Conservation (phyloP, 495 filamentous ascomycete genomes). For the Amniculicola lignicola region DNA sequence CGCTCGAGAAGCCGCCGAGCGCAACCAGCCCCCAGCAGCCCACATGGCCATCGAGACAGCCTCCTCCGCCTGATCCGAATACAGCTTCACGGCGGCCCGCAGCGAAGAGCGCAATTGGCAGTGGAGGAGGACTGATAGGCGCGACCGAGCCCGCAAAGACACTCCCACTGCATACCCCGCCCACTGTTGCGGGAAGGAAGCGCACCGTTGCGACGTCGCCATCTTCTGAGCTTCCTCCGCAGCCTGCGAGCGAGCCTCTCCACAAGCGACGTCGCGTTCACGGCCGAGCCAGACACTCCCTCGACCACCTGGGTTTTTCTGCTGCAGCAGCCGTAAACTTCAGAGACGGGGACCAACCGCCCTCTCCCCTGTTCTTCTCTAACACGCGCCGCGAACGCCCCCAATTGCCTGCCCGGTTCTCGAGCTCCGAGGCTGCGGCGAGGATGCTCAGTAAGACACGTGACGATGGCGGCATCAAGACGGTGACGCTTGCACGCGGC, state of each 20-base stretch:
- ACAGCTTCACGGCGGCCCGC: conserved; percentile 2
- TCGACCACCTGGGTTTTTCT: conserved; percentile 31
- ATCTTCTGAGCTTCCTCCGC: neutral
- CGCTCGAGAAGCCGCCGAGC: conserved; percentile 10
- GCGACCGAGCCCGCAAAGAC: neutral
- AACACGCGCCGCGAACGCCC: conserved; percentile 48
- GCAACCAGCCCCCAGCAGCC: neutral
- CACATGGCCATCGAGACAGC: conserved; percentile 12
- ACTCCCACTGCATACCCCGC: neutral
- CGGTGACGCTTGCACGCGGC: conserved; percentile 60
- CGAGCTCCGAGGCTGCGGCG: conserved; percentile 52
- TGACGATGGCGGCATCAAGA: conserved; percentile 52
- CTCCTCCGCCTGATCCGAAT: conserved; percentile 1
- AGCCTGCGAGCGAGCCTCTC: conserved; percentile 26
- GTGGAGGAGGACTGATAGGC: neutral
- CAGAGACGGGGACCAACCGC: conserved; percentile 32
- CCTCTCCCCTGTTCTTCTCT: conserved; percentile 60
- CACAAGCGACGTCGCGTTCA: conserved; percentile 32
- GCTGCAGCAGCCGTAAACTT: neutral
- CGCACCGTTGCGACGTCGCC: neutral
- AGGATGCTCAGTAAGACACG: conserved; percentile 58
- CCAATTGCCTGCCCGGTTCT: conserved; percentile 52
- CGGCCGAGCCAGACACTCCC: conserved; percentile 19
- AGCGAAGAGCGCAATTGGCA: neutral
- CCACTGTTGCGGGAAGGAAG: conserved; percentile 16